Conservation (phyloP, 768 basidiomycete species). For the Lactifluus piperatus region DNA sequence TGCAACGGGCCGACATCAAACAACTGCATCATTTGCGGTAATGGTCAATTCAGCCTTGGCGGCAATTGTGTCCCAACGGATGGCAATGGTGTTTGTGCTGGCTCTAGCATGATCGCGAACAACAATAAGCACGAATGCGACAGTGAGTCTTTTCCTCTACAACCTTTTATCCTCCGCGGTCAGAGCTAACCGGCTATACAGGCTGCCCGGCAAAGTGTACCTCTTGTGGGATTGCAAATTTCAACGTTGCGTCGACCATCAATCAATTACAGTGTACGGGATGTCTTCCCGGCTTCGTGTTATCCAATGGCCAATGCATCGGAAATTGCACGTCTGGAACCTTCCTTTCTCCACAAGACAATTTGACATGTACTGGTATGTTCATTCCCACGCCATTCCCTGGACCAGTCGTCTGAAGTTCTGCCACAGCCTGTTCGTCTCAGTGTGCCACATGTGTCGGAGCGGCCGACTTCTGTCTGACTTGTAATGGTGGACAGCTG, state of each 20-base stretch:
- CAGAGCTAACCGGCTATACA: slow-evolving; percentile 26
- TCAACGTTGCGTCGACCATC: slow-evolving; percentile 57
- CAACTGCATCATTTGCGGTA: slow-evolving; percentile 61
- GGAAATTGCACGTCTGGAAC: slow-evolving; percentile 63
- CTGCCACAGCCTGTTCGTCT: slow-evolving; percentile 51
- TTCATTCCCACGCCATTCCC: not conserved
- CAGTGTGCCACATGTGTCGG: slow-evolving; percentile 67
- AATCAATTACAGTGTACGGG: slow-evolving; percentile 63
- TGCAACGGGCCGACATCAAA: slow-evolving; percentile 62
- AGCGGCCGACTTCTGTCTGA: slow-evolving; percentile 59
- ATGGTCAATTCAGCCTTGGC: slow-evolving; percentile 52
- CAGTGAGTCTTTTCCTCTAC: slow-evolving; percentile 38
- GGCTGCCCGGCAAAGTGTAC: slow-evolving; percentile 81
- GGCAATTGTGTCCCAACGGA: slow-evolving; percentile 63
- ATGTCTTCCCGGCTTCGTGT: slow-evolving; percentile 68
- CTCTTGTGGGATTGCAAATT: slow-evolving; percentile 64
- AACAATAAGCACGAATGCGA: slow-evolving; percentile 81
- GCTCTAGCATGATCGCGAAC: slow-evolving; percentile 64
- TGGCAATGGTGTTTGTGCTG: slow-evolving; percentile 62
- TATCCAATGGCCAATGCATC: slow-evolving; percentile 64
- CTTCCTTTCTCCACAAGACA: slow-evolving; percentile 63
- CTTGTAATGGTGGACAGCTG: slow-evolving; percentile 57
- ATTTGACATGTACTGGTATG: slow-evolving; percentile 67
- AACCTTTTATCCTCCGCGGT: not conserved
- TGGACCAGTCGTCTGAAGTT: slow-evolving; percentile 13